phyloP scores from a whole-genome alignment of 73 alveolate species.

The Symbiodinium pilosum region DNA sequence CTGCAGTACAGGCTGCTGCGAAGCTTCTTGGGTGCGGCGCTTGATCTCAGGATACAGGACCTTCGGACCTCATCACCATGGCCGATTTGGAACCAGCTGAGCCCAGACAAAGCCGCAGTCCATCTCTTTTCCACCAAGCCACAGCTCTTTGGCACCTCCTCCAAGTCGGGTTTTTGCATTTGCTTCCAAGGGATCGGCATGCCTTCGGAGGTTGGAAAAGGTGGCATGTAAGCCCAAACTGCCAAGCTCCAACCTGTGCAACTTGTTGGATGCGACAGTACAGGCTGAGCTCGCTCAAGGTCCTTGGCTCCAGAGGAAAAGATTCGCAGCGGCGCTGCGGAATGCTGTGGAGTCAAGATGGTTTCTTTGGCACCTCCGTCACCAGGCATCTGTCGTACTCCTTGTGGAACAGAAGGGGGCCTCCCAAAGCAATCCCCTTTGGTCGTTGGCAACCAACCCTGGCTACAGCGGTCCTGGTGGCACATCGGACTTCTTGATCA shows the following conservation, averaged over 20 bases:
- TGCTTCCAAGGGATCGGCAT: constrained; percentile 57
- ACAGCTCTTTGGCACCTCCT: constrained; percentile 31
- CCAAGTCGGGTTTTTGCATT: background rate
- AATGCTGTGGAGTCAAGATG: too few species aligned
- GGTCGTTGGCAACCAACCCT: background rate
- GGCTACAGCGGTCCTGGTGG: constrained; percentile 31
- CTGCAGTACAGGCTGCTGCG: background rate
- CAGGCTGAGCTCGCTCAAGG: constrained; percentile 79
- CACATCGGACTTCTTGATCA: constrained; percentile 74
- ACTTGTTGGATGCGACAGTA: constrained; percentile 77
- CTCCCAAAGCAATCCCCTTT: background rate
- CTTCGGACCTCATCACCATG: constrained; percentile 20
- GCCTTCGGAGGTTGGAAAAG: too few species aligned
- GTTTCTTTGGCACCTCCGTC: constrained; percentile 54
- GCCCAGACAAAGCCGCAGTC: background rate
- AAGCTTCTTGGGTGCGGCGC: background rate
- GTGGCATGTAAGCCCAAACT: too few species aligned
- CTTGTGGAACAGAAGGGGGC: constrained; percentile 35
- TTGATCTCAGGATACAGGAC: constrained; percentile 61
- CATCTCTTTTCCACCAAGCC: background rate
- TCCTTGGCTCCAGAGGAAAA: too few species aligned
- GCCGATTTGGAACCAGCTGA: too few species aligned
- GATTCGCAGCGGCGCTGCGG: too few species aligned
- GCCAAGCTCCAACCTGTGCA: background rate
- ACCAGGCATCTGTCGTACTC: constrained; percentile 57